These are phyloP conservation scores for Ochetophila trinervis DNA, from an alignment of 306 rosid species.

Conservation along the genomic window DNA sequence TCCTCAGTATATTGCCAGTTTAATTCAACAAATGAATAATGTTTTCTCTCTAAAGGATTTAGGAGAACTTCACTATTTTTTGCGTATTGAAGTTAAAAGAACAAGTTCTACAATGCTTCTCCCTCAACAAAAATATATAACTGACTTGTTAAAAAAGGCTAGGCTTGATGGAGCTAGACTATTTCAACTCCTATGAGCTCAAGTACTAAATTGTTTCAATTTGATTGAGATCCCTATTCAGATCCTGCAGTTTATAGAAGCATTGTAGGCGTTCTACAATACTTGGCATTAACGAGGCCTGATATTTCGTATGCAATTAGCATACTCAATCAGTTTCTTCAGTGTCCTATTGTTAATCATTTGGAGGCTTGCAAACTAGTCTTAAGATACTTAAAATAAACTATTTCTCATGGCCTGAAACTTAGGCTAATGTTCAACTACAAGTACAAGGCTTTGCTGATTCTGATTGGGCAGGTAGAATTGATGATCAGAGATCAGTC, in stretches of 20 bases:
- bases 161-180: not conserved
- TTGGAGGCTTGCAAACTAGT: not conserved
- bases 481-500: not conserved
- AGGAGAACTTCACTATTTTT: too few species aligned
- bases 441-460: not conserved
- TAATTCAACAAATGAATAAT: too few species aligned
- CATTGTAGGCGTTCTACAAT: not conserved
- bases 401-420: not conserved
- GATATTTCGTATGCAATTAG: not conserved
- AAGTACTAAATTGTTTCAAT: not conserved
- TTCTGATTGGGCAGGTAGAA: not conserved
- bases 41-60: too few species aligned
- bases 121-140: not conserved
- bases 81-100: too few species aligned
- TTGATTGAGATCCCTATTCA: not conserved
- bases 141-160: not conserved
- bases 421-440: not conserved
- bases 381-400: not conserved
- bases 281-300: not conserved
- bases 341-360: not conserved
- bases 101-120: not conserved
- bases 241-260: not conserved
- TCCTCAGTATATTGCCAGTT: too few species aligned
- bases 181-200: not conserved
- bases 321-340: not conserved